Evolutionary conservation across 495 filamentous ascomycete species (phyloP), one percentile per base, ranked within the genome.

Genomic region (Hyphodiscus hymeniophilus): DNA sequence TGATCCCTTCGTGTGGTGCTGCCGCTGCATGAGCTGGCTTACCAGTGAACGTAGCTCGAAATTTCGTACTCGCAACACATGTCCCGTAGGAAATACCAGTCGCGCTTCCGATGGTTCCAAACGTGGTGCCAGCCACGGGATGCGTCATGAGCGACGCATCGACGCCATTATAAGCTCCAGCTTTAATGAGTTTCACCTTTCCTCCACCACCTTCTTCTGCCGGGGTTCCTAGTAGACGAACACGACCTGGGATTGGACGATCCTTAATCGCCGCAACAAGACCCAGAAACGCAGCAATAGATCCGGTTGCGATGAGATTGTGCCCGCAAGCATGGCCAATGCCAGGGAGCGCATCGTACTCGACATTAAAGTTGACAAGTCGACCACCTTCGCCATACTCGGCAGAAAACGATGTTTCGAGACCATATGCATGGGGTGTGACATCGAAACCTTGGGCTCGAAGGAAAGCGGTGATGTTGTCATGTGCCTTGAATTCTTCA

Each of bases 321-420:
- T 85, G 81, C 3, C 82, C 81, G 48, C 81, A 85, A 0, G 80
- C 81, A 52, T 86, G 81, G 28, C 79, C 82, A 28, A 84, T 75
- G 2, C 48, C 51, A 5, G 48, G 47, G 3, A 59, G 48, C 7
- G 56, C 51, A 18, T 59, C 55, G 58, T 79, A 79, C 56, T 81
- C 77, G 3, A 71, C 72, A 34, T 80, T 80, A 58, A 77, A 80
- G 0, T 66, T 71, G 10, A 82, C 64, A 1, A 69, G 56, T 0
- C 71, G 73, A 0, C 77, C 75, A 7, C 56, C 59, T 1, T 33
- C 45, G 11, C 72, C 73, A 36, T 68, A 80, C 3, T 74, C 66
- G n/a, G 75, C 68, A 20, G 75, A 67, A 56, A 79, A 74, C 3
- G 79, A 73, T 1, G 79, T 83, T 8, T 68, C 61, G 23, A 81